Evolutionary conservation across 495 filamentous ascomycete genomes (phyloP).

Genomic region (Choiromyces venosus): DNA sequence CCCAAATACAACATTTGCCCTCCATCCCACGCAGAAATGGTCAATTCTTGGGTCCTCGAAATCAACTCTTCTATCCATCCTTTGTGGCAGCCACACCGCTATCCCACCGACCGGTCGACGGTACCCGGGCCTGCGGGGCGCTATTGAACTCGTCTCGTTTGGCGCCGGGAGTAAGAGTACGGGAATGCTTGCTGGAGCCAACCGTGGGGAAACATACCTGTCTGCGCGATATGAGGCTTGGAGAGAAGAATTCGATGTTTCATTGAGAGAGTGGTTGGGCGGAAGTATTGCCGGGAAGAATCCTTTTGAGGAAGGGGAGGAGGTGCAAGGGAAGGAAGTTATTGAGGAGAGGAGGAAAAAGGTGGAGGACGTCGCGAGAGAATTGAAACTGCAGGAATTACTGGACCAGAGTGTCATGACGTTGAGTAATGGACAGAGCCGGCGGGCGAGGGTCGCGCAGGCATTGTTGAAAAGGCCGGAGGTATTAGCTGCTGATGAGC

Average conservation of each 20-base stretch:
- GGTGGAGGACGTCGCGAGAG: conserved; percentile 56
- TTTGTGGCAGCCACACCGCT: conserved; percentile 58
- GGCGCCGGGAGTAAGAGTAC: conserved; percentile 40
- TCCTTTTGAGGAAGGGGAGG: conserved; percentile 52
- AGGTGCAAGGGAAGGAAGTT: conserved; percentile 50
- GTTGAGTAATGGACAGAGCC: conserved; percentile 86
- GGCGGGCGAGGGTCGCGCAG: conserved; percentile 79
- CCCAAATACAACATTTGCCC: conserved; percentile 51
- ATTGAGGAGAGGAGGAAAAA: conserved; percentile 46
- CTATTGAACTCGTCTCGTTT: conserved; percentile 39
- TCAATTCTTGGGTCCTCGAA: conserved; percentile 57
- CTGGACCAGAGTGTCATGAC: conserved; percentile 75
- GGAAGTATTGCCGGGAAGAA: conserved; percentile 40
- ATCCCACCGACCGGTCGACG: conserved; percentile 57
- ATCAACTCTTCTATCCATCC: conserved; percentile 59
- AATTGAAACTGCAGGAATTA: conserved; percentile 60
- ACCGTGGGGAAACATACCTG: conserved; percentile 69
- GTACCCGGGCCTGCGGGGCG: conserved; percentile 54
- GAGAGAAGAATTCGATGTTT: conserved; percentile 80
- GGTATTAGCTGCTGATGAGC: conserved; percentile 82
- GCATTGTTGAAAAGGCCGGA: conserved; percentile 73
- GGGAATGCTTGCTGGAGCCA: conserved; percentile 44
- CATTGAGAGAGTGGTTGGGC: conserved; percentile 67
- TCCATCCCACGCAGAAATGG: conserved; percentile 54
- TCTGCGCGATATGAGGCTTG: conserved; percentile 88